Conservation (phyloP, 768 basidiomycete species). For the Trametes meyenii region DNA sequence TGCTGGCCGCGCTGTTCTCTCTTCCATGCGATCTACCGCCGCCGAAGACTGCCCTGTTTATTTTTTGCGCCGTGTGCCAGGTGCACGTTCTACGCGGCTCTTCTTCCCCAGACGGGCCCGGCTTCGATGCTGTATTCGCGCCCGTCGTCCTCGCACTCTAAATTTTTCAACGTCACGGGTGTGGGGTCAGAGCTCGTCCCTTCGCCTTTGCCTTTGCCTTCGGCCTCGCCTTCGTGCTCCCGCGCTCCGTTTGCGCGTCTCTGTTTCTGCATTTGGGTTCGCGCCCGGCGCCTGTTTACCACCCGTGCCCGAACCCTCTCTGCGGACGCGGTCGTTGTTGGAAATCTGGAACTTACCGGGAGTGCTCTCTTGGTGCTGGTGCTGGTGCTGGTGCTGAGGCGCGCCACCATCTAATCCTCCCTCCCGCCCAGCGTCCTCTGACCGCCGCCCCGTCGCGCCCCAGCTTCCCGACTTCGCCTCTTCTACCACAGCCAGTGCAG, state of each 20-base stretch:
- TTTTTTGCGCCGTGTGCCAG: too few species aligned
- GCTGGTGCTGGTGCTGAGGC: background rate
- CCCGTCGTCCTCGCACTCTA: conserved; percentile 9
- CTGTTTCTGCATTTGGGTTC: too few species aligned
- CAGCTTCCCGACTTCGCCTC: background rate
- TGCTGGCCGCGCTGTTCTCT: background rate
- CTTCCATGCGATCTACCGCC: conserved; percentile 22
- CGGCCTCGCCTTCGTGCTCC: background rate
- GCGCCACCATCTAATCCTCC: conserved; percentile 17
- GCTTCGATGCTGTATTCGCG: conserved; percentile 7
- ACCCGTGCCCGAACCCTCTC: background rate
- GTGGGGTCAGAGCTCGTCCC: too few species aligned
- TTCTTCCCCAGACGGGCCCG: background rate
- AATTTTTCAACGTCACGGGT: conserved; percentile 3
- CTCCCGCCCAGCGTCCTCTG: background rate
- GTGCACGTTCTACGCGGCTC: background rate
- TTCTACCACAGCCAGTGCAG: too few species aligned
- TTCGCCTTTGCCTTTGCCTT: too few species aligned
- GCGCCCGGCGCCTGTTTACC: background rate
- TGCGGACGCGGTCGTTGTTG: background rate
- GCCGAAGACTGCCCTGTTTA: background rate
- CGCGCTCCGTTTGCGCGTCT: too few species aligned
- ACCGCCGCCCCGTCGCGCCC: background rate
- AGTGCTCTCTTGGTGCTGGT: too few species aligned
- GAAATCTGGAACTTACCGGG: background rate